These are phyloP conservation scores for Cercospora beticola DNA, from an alignment of 2,329 filamentous ascomycete species.

Conservation along the genomic window DNA sequence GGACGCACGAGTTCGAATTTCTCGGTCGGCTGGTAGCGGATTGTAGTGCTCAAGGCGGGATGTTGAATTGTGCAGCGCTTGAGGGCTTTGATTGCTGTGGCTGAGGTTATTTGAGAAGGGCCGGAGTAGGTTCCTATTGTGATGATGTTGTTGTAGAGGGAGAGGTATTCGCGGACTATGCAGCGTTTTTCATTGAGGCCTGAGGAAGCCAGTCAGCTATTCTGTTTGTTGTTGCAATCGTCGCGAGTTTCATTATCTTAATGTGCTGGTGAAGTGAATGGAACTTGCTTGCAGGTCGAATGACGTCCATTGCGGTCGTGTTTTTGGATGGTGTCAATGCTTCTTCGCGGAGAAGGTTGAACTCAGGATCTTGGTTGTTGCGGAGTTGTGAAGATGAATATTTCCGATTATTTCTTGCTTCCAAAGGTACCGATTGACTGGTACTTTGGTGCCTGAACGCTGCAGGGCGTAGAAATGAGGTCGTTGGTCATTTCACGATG, in stretches of 20 bases:
- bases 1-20: slow-evolving; percentile 39
- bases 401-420: not conserved
- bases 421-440: not conserved
- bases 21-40: slow-evolving; percentile 41
- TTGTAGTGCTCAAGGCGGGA: slow-evolving; percentile 41
- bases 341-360: not conserved
- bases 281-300: slow-evolving; percentile 19
- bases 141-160: slow-evolving; percentile 44
- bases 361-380: not conserved
- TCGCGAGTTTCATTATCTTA: not conserved
- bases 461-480: not conserved
- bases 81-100: slow-evolving; percentile 37
- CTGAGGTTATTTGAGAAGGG: slow-evolving; percentile 20
- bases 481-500: not conserved
- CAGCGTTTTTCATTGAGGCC: slow-evolving; percentile 40
- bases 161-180: slow-evolving; percentile 44
- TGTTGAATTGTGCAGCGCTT: slow-evolving; percentile 43
- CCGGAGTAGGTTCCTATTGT: slow-evolving; percentile 40
- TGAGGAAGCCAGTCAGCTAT: not conserved
- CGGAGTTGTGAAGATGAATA: not conserved
- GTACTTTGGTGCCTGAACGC: not conserved
- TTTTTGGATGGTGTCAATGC: not conserved
- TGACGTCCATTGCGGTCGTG: slow-evolving; percentile 3
- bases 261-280: not conserved
- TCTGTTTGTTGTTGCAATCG: not conserved